Conservation (phyloP, 257 asterid genomes). For the Ocimum tenuiflorum region DNA sequence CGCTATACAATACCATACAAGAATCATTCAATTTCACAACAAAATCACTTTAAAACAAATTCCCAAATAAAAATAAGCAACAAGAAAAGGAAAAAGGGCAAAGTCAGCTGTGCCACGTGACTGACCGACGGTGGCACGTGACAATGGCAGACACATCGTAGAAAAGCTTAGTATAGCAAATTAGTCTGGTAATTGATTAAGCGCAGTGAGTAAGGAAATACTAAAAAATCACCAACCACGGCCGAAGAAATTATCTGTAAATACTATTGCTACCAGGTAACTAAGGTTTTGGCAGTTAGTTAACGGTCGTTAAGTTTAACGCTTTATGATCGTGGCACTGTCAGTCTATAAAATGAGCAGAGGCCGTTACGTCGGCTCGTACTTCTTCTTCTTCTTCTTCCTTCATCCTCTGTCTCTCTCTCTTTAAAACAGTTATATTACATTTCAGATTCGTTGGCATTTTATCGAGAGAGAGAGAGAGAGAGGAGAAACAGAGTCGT, state of each 20-base stretch:
- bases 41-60: no score
- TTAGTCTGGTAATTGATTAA: slow-evolving; percentile 20
- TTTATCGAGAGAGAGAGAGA: not conserved
- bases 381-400: slow-evolving; percentile 26
- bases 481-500: slow-evolving; percentile 11
- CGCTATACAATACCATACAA: no score
- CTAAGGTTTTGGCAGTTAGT: slow-evolving; percentile 29
- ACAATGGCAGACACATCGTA: slow-evolving; percentile 32
- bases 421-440: not conserved
- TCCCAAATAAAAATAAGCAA: not conserved
- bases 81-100: not conserved
- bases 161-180: slow-evolving; percentile 28
- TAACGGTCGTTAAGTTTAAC: slow-evolving; percentile 52
- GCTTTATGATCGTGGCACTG: slow-evolving; percentile 27
- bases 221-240: slow-evolving; percentile 14
- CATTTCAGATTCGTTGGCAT: slow-evolving; percentile 2
- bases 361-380: slow-evolving; percentile 62
- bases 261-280: slow-evolving; percentile 9
- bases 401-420: not conserved
- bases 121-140: slow-evolving; percentile 50
- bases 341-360: slow-evolving; percentile 46
- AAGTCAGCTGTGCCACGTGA: slow-evolving; percentile 39
- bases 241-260: slow-evolving; percentile 17
- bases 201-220: not conserved
- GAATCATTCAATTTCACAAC: no score